Conservation (phyloP, 495 filamentous ascomycete species). For the Penicillium alfredii region DNA sequence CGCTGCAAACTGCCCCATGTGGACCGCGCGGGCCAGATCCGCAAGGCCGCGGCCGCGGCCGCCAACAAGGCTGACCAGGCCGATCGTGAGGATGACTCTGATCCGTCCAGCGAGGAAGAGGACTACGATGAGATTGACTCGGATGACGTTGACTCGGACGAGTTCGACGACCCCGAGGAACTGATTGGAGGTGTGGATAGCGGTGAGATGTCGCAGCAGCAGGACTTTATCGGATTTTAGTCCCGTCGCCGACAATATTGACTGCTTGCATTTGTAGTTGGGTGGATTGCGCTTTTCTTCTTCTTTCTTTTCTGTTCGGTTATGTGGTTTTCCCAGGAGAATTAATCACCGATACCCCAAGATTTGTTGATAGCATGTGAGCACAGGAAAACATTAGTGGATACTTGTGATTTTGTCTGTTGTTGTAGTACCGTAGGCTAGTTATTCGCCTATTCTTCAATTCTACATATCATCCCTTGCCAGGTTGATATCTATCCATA, state of each 20-base stretch:
- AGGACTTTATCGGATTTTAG: conserved; percentile 63
- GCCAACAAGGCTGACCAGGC: conserved; percentile 33
- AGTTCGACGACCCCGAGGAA: conserved; percentile 59
- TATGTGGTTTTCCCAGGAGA: conserved; percentile 4
- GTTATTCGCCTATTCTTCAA: too few relatives aligned
- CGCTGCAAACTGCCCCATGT: conserved; percentile 83
- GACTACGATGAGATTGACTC: conserved; percentile 67
- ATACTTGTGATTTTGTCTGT: too few relatives aligned
- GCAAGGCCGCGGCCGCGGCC: conserved; percentile 45
- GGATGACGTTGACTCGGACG: conserved; percentile 87
- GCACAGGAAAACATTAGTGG: too few relatives aligned
- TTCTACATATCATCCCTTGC: too few relatives aligned
- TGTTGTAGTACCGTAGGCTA: too few relatives aligned
- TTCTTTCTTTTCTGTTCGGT: neutral
- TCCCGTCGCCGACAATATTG: too few relatives aligned
- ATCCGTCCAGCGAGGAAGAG: conserved; percentile 81
- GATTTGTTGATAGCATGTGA: conserved; percentile 2
- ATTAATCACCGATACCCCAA: too few relatives aligned
- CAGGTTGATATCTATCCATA: too few relatives aligned
- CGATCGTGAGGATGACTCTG: conserved; percentile 57
- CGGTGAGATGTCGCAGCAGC: conserved; percentile 55
- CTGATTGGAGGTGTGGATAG: conserved; percentile 41
- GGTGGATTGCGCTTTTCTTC: conserved; percentile 7
- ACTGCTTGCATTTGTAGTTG: conserved; percentile 16
- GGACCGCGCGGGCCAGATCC: conserved; percentile 71